phyloP scores from a whole-genome alignment of 345 rosid genomes.

The Zanthoxylum bungeanum region DNA sequence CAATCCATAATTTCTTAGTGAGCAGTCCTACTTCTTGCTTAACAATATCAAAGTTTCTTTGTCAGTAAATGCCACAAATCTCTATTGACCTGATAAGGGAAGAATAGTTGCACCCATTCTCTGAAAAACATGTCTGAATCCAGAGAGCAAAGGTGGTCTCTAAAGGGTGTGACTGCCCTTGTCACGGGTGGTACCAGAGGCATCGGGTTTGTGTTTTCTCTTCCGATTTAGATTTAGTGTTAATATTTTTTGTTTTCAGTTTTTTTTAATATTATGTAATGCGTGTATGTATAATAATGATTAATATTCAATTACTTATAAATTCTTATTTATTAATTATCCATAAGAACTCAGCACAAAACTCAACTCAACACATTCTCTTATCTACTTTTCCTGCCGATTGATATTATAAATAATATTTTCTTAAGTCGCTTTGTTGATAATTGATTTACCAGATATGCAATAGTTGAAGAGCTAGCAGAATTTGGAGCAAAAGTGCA shows the following conservation, averaged over 20 bases:
- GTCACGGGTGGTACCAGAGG: slow-evolving; percentile 33
- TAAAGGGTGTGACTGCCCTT: slow-evolving; percentile 22
- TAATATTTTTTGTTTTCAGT: too few relatives aligned
- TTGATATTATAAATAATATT: background rate
- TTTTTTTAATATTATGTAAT: too few relatives aligned
- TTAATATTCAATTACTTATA: too few relatives aligned
- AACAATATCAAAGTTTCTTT: too few relatives aligned
- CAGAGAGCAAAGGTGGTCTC: slow-evolving; percentile 21
- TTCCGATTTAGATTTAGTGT: too few relatives aligned
- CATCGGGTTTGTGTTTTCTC: slow-evolving; percentile 17
- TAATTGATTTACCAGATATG: background rate
- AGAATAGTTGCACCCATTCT: background rate
- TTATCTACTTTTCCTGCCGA: background rate
- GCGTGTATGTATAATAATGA: too few relatives aligned
- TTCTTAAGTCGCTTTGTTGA: background rate
- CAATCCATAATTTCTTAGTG: too few relatives aligned
- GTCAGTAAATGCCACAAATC: background rate
- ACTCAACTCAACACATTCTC: too few relatives aligned
- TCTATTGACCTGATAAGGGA: background rate
- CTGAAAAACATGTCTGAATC: background rate
- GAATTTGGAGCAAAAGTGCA: slow-evolving; percentile 16
- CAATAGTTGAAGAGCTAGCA: slow-evolving; percentile 8
- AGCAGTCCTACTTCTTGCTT: too few relatives aligned
- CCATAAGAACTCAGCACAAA: too few relatives aligned
- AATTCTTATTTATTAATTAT: too few relatives aligned